Evolutionary conservation across 176 grass and related monocot species (phyloP), one percentile per base, ranked within the genome.

Genomic region (Paspalum vaginatum): DNA sequence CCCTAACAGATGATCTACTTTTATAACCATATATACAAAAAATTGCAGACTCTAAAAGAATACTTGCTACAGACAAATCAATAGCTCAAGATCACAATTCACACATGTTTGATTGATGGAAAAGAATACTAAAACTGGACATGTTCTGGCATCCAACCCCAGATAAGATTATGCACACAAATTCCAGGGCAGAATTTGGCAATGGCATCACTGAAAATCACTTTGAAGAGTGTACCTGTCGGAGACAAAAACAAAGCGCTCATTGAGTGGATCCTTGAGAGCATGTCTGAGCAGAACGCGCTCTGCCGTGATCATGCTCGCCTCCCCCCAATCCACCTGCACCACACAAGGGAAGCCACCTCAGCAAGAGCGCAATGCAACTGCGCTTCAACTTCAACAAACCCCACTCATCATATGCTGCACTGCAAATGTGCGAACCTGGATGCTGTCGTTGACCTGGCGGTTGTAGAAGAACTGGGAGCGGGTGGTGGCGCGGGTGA

Each of bases 271-370:
- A 27, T 99, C 88, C 75, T 91, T 84, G 16, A 99, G 92, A 38
- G 96, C 96, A 24, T 99, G 89, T 56, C 63, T 81, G 49, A 99
- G 90, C 82, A 99, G 79, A 65, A 99, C 78, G 7, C 88, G 96
- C 88, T 99, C 96, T 0, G 96, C 96, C 54, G 85, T 64, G 65
- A 99, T 88, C 96, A 99, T 99, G 87, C 90, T 99, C n/a, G 96
- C 83, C 66, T 95, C 88, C 65, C 96, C 93, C 96, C 96, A 99
- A 77, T 99, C 96, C 70, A 99, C 96, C 96, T 93, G 86, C 68
- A 91, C 0, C 21, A 56, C 50, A 73, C 75, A 50, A 73, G 46
- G 8, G 2, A 58, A 48, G 32, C 18, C 9, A 54, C 4, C 6
- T 83, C 26, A 88, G 57, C 24, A 76, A 61, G 49, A 42, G 22